phyloP scores from a whole-genome alignment of 2,329 filamentous ascomycete genomes.

The Fusarium nurragi region DNA sequence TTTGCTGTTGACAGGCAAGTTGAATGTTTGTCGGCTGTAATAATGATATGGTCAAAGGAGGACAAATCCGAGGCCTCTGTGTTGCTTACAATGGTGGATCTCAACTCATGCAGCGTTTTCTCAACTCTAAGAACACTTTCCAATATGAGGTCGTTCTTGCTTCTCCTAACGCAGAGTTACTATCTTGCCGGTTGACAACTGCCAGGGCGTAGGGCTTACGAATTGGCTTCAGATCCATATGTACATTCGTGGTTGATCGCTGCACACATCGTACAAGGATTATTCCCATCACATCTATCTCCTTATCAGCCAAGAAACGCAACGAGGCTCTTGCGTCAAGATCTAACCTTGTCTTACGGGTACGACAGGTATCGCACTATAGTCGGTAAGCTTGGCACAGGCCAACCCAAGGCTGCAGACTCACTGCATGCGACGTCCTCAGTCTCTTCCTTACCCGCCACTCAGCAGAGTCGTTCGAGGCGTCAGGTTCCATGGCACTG shows the following conservation, averaged over 20 bases:
- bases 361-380: conserved; percentile 59
- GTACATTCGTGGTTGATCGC: conserved; percentile 52
- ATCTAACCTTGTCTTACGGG: conserved; percentile 57
- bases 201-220: conserved; percentile 45
- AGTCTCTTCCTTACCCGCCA: conserved; percentile 53
- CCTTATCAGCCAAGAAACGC: conserved; percentile 10
- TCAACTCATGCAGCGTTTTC: conserved; percentile 56
- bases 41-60: neutral
- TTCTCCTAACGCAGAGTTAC: conserved; percentile 48
- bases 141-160: conserved; percentile 62
- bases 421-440: conserved; percentile 55
- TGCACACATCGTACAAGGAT: conserved; percentile 55
- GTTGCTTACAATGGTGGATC: conserved; percentile 51
- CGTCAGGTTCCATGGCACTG: conserved; percentile 41
- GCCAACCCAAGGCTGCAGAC: conserved; percentile 10
- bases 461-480: conserved; percentile 32
- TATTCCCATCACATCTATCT: conserved; percentile 58
- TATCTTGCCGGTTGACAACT: neutral
- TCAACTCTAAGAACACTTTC: conserved; percentile 61
- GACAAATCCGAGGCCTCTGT: neutral
- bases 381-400: neutral
- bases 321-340: neutral
- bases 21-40: conserved; percentile 24
- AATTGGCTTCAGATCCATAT: conserved; percentile 56
- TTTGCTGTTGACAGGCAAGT: conserved; percentile 7